Base-by-base conservation (phyloP, 306 rosid species). In the peach (Prunus persica) region DNA sequence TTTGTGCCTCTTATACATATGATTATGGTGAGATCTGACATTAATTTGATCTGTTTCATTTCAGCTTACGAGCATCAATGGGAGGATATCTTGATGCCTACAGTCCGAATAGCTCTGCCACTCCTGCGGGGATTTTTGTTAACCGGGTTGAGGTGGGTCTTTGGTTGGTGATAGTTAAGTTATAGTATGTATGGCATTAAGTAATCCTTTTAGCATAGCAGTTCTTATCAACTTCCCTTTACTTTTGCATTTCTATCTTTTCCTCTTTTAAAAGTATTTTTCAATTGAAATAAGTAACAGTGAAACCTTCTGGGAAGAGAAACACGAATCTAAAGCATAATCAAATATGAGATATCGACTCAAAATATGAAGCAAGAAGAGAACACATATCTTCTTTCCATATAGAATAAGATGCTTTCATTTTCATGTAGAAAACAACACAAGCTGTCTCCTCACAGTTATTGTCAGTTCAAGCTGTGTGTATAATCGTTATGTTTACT, bases 21-120 rank as follows among this genome's bases (percentile, higher is more conserved):
- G 34, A 12, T 32, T 71, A 32, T 20, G n/a, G 28, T n/a, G 30
- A 12, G 49, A 11, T 34, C 45, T 27, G 28, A 50, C 27, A 41
- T 49, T 25, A 20, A 7, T 65, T 72, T 51, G 28, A 15, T 61
- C 49, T 72, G 43, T 69, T 72, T 49, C 76, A 41, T 78, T 84
- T 78, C 88, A 94, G 98, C 77, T 77, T 94, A 84, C 93, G 97
- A 66, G 84, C 90, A 75, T 94, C 98, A 32, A 94, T 94, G 98
- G 92, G 84, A 88, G 97, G 96, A 78, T 94, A 79, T 80, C 89
- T 94, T 71, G 93, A 90, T 89, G 97, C 93, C 67, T 94, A 92
- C 77, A 84, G 87, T 78, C 98, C 98, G 60, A 81, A 27, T 52
- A 79, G 67, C 73, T 94, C 91, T 41, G 85, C 69, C 77, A 90